These are phyloP conservation scores for Pseudocercospora musae DNA, from an alignment of 2,329 filamentous ascomycete genomes.

Conservation along the genomic window DNA sequence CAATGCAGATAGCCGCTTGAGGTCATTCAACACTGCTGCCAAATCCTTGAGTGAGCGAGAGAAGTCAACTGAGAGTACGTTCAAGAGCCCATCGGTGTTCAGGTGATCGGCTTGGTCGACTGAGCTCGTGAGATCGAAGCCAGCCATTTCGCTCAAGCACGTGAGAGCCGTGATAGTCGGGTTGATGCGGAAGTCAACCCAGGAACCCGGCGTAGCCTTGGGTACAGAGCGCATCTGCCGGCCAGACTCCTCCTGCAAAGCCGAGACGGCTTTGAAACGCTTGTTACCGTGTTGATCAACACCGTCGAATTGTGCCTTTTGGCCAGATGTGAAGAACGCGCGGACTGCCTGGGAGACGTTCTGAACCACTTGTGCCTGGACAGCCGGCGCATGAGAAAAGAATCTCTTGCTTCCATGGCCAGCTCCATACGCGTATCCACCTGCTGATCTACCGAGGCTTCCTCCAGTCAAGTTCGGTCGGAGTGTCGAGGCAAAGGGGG, in stretches of 20 bases:
- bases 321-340: conserved; percentile 86
- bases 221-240: conserved; percentile 62
- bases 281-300: conserved; percentile 68
- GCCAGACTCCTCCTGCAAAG: conserved; percentile 68
- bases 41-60: conserved; percentile 81
- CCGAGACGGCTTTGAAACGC: conserved; percentile 73
- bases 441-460: conserved; percentile 75
- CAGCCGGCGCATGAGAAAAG: conserved; percentile 84
- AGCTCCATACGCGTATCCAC: conserved; percentile 73
- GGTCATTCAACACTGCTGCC: conserved; percentile 72
- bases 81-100: conserved; percentile 78
- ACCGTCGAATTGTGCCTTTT: conserved; percentile 85
- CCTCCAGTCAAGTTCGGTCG: conserved; percentile 91
- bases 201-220: conserved; percentile 66
- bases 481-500: conserved; percentile 83
- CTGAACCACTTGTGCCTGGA: conserved; percentile 84
- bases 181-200: conserved; percentile 81
- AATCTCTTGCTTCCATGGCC: conserved; percentile 71
- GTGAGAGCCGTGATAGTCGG: conserved; percentile 88
- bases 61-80: conserved; percentile 83
- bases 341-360: conserved; percentile 93
- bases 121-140: conserved; percentile 42
- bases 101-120: conserved; percentile 57
- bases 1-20: conserved; percentile 70
- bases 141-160: conserved; percentile 60